phyloP scores from a whole-genome alignment of 2,329 filamentous ascomycete species.

The Thelonectria rubi region DNA sequence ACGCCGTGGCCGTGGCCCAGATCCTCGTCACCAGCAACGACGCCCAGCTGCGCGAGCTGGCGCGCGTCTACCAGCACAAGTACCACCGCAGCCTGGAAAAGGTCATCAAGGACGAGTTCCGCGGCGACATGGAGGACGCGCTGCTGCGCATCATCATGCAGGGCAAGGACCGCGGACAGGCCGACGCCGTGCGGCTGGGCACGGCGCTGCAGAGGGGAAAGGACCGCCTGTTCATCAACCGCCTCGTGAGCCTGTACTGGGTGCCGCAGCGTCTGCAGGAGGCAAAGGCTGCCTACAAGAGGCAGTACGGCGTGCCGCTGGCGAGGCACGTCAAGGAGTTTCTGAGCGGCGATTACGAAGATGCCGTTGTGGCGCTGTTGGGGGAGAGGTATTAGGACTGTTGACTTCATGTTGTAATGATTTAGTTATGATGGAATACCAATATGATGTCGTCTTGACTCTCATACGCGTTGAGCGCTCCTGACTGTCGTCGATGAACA shows the following conservation, averaged over 20 bases:
- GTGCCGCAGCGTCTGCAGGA: constrained; percentile 41
- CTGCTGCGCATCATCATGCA: constrained; percentile 44
- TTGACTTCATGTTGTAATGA: not conserved
- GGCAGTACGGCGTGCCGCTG: constrained; percentile 64
- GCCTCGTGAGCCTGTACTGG: constrained; percentile 46
- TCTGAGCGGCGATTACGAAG: constrained; percentile 43
- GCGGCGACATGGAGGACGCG: constrained; percentile 47
- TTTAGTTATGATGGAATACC: too few species aligned
- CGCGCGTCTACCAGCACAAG: constrained; percentile 44
- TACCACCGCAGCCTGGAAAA: constrained; percentile 46
- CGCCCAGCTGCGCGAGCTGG: constrained; percentile 44
- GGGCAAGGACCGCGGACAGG: constrained; percentile 35
- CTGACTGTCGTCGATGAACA: too few species aligned
- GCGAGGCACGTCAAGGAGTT: constrained; percentile 39
- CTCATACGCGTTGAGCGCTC: too few species aligned
- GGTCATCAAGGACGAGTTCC: constrained; percentile 49
- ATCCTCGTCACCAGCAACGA: constrained; percentile 47
- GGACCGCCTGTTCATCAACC: constrained; percentile 46
- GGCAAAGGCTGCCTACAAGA: constrained; percentile 66
- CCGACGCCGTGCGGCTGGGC: constrained; percentile 41
- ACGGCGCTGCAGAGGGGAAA: constrained; percentile 43
- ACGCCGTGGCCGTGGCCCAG: constrained; percentile 45
- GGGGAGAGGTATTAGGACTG: constrained; percentile 37
- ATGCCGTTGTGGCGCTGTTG: constrained; percentile 43
- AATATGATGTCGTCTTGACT: not conserved